These are phyloP conservation scores for Xylaria hypoxylon DNA, from an alignment of 2,329 filamentous ascomycete genomes.

Conservation along the genomic window DNA sequence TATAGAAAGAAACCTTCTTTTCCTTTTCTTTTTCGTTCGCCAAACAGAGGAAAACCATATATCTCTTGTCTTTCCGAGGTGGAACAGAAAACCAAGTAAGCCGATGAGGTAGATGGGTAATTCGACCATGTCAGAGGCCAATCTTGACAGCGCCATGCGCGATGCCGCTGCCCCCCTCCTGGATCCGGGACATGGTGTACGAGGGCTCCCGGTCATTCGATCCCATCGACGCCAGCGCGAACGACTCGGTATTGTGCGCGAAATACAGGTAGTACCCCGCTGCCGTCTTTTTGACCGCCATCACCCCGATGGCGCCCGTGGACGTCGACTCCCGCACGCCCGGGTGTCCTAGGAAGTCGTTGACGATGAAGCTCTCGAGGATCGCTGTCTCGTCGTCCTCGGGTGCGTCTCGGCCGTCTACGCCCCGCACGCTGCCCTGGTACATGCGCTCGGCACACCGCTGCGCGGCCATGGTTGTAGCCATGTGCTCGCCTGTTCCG, in stretches of 20 bases:
- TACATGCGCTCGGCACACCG: conserved; percentile 89
- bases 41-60: background rate
- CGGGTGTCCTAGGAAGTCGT: conserved; percentile 94
- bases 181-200: conserved; percentile 88
- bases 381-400: conserved; percentile 82
- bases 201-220: conserved; percentile 78
- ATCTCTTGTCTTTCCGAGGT: background rate
- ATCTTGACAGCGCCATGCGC: conserved; percentile 67
- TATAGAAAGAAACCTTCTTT: conserved; percentile 3
- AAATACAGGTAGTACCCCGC: conserved; percentile 88
- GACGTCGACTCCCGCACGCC: conserved; percentile 84
- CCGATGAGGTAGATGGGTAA: background rate
- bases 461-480: conserved; percentile 90
- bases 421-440: conserved; percentile 70
- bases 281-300: conserved; percentile 86
- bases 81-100: background rate
- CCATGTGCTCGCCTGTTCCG: conserved; percentile 98
- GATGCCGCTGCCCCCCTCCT: conserved; percentile 61
- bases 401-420: conserved; percentile 70
- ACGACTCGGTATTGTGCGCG: conserved; percentile 93
- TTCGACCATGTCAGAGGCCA: conserved; percentile 40
- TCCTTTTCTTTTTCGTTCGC: background rate
- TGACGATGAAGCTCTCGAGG: conserved; percentile 79
- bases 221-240: conserved; percentile 89
- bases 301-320: conserved; percentile 87